Base-by-base conservation (phyloP, 2,329 filamentous ascomycete species). In the Didymella glomerata region DNA sequence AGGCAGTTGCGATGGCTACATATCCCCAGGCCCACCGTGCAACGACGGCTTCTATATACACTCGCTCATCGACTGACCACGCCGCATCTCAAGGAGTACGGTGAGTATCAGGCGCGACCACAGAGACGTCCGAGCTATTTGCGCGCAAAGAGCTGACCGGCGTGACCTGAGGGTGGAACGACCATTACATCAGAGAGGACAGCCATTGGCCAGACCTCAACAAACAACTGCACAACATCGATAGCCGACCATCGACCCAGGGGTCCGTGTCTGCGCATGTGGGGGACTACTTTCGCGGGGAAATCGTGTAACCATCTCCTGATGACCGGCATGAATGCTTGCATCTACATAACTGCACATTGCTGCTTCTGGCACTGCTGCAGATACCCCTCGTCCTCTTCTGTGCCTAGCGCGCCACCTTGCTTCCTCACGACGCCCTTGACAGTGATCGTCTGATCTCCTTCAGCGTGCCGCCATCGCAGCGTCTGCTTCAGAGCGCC, bases 391-490 rank as follows among this genome's bases (percentile, higher is more conserved):
- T 88, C 86, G 48, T 93, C 91, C 58, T 92, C 90, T 5, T 87
- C 86, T 3, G 84, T 84, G 1, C 85, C 87, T 42, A 75, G 63
- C 48, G 66, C 74, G 34, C 67, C 70, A 4, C 78, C 77, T 47
- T 77, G 75, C 67, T 83, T 88, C 68, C 89, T 85, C 68, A 90
- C 87, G 20, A 91, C 79, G 0, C 95, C 95, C 20, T 85, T 88
- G 9, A 97, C 84, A 62, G 85, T 90, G 54, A 99, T 83, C 47
- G 81, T 88, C 78, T 98, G 94, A 66, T 93, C 87, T 2, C 94
- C 95, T 55, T 90, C 89, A 1, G 86, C 87, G 78, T 99, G 93
- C 93, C 94, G 97, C 95, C 95, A 99, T 68, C 86, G 87, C 63
- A 99, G 79, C 64, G 85, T 85, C 79, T 97, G 94, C 60, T 92